Conservation (phyloP, 1,284 basidiomycete species). For the Cutaneotrichosporon arboriforme region DNA sequence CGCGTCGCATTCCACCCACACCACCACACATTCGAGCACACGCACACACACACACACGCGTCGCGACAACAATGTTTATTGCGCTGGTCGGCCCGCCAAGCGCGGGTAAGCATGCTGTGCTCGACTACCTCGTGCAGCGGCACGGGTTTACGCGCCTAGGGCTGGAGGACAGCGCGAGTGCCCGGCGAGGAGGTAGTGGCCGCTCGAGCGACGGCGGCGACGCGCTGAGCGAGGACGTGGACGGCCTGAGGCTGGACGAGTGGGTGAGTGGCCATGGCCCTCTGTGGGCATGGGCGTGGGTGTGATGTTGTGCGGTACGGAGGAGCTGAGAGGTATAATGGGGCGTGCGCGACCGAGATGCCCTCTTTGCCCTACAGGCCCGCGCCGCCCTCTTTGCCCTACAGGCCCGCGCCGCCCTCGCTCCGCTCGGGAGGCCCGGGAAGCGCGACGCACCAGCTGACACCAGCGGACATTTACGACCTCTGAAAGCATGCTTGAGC, state of each 20-base stretch:
- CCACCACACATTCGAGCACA: too few relatives aligned
- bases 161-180: neutral
- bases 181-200: neutral
- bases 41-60: too few relatives aligned
- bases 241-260: neutral
- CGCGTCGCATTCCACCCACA: neutral
- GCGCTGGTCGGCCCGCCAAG: conserved; percentile 76
- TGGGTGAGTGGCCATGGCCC: neutral
- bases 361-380: too few relatives aligned
- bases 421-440: too few relatives aligned
- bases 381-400: too few relatives aligned
- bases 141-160: conserved; percentile 51
- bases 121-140: conserved; percentile 60
- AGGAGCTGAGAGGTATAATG: too few relatives aligned
- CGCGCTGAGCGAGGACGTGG: neutral
- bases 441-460: too few relatives aligned
- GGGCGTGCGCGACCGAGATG: too few relatives aligned
- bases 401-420: too few relatives aligned
- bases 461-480: conserved; percentile 51
- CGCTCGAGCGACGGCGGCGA: neutral
- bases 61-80: conserved; percentile 62
- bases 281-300: neutral
- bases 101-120: conserved; percentile 73
- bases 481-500: conserved; percentile 60
- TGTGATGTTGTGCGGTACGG: too few relatives aligned